These are phyloP conservation scores for Hansenula anomala DNA, from an alignment of 1,139 yeast genomes.

Conservation along the genomic window DNA sequence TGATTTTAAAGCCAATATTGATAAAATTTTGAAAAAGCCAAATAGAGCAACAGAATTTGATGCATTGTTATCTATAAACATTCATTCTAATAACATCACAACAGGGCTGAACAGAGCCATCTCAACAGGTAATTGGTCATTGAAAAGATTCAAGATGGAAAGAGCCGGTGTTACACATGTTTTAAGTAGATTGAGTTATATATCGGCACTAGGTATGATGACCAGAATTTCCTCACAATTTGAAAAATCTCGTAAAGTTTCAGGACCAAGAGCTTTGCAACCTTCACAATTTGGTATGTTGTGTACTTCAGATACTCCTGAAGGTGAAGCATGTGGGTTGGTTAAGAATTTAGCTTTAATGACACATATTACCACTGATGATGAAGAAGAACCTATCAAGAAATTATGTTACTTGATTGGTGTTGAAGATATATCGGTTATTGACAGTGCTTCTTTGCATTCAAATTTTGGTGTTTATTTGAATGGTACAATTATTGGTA, in stretches of 20 bases:
- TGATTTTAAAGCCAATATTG: slow-evolving; percentile 91
- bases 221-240: slow-evolving; percentile 97
- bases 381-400: slow-evolving; percentile 86
- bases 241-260: slow-evolving; percentile 94
- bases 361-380: slow-evolving; percentile 99
- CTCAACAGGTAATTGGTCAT: slow-evolving; percentile 98
- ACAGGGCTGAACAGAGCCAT: slow-evolving; percentile 94
- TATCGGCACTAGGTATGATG: slow-evolving; percentile 98
- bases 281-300: slow-evolving; percentile 99
- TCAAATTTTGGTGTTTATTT: slow-evolving; percentile 79
- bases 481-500: slow-evolving; percentile 92
- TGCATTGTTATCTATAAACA: slow-evolving; percentile 82
- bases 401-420: slow-evolving; percentile 78
- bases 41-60: slow-evolving; percentile 94
- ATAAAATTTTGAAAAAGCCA: slow-evolving; percentile 88
- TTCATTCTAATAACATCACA: slow-evolving; percentile 89
- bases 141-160: slow-evolving; percentile 98
- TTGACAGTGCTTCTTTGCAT: slow-evolving; percentile 84
- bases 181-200: slow-evolving; percentile 81
- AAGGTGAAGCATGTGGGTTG: slow-evolving; percentile 99
- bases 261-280: slow-evolving; percentile 98
- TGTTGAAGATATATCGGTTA: slow-evolving; percentile 76
- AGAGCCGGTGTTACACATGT: slow-evolving; percentile 99
- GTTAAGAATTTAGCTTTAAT: slow-evolving; percentile 93
- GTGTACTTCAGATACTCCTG: slow-evolving; percentile 98